Evolutionary conservation across 371 early-diverging fungal species (phyloP).

Genomic region (Nematocida displodere): DNA sequence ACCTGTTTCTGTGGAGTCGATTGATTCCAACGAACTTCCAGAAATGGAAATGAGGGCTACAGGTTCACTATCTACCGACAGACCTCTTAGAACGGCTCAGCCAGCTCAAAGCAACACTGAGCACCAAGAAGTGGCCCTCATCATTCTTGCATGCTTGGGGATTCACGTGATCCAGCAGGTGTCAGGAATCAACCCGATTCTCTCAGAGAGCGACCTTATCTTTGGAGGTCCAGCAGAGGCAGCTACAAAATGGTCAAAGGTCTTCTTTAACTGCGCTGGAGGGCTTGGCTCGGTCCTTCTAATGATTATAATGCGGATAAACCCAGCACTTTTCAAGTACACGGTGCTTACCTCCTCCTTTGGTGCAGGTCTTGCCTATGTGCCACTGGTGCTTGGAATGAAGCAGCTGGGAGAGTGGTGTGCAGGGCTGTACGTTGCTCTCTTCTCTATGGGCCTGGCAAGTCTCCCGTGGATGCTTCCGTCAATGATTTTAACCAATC

Average conservation of each 20-base stretch:
- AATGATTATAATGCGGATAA: not conserved
- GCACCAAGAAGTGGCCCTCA: not conserved
- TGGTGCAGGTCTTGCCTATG: not conserved
- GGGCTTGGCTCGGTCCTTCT: not conserved
- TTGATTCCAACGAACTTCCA: not conserved
- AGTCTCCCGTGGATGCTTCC: constrained; percentile 44
- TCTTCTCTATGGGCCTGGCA: constrained; percentile 30
- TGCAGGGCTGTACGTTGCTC: constrained; percentile 3
- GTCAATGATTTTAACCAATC: not conserved
- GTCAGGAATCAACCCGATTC: constrained; percentile 47
- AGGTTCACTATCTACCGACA: not conserved
- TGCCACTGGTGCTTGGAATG: not conserved
- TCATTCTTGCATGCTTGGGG: constrained; percentile 10
- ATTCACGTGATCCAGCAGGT: constrained; percentile 37
- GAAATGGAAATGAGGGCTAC: not conserved
- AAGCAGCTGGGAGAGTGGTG: not conserved
- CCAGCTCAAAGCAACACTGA: not conserved
- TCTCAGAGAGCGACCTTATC: not conserved
- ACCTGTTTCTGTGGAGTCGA: not conserved
- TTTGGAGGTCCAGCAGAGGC: not conserved
- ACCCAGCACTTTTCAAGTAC: no score
- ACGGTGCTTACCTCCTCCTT: not conserved
- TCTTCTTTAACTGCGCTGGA: constrained; percentile 34
- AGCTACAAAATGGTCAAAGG: not conserved
- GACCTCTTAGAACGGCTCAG: not conserved